phyloP scores from a whole-genome alignment of 2,329 filamentous ascomycete species.

The Amauroascus niger region DNA sequence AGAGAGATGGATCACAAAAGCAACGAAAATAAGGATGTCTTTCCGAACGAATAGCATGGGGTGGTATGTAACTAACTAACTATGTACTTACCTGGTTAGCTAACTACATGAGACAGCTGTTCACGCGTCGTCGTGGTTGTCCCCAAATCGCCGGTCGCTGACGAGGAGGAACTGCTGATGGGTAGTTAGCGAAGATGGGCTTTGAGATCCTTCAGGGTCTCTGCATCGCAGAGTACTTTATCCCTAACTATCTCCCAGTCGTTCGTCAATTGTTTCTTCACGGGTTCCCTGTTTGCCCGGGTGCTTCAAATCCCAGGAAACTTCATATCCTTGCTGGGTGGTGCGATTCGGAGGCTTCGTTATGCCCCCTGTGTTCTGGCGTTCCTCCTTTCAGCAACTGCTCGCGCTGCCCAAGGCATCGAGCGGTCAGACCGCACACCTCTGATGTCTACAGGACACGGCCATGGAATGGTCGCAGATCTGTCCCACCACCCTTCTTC shows the following conservation, averaged over 20 bases:
- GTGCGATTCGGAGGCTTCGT: neutral
- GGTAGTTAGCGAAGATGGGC: too few relatives aligned
- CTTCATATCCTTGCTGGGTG: neutral
- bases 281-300: neutral
- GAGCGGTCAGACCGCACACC: neutral
- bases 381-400: constrained; percentile 3
- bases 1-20: neutral
- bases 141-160: too few relatives aligned
- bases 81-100: neutral
- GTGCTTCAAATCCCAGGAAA: neutral
- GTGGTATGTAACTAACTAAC: neutral
- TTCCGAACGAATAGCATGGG: neutral
- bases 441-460: neutral
- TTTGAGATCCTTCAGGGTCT: neutral
- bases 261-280: neutral
- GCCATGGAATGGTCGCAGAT: constrained; percentile 9
- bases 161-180: too few relatives aligned
- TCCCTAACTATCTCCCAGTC: neutral
- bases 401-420: neutral
- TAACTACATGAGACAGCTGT: neutral
- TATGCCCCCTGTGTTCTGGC: neutral
- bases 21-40: constrained; percentile 7
- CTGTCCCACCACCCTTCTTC: neutral
- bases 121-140: neutral
- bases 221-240: neutral